These are phyloP conservation scores for Corrigiola litoralis DNA, from an alignment of 179 eudicot species.

Conservation along the genomic window DNA sequence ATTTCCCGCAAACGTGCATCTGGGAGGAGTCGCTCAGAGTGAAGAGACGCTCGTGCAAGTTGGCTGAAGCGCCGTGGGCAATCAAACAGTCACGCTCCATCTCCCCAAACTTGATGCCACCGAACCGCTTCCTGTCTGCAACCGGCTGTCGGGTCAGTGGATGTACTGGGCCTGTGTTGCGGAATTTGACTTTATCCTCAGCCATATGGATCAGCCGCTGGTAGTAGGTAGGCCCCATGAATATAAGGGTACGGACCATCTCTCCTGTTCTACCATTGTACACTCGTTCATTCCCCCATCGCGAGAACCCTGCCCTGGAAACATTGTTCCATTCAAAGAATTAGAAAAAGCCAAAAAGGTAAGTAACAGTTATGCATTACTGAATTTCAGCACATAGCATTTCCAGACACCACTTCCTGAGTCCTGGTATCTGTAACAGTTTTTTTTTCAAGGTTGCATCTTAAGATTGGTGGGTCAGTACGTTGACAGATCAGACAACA, in stretches of 20 bases:
- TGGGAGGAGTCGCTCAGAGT: slow-evolving; percentile 82
- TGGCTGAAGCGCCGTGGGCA: slow-evolving; percentile 92
- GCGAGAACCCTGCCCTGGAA: slow-evolving; percentile 81
- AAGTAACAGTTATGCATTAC: no score
- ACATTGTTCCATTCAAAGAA: not conserved
- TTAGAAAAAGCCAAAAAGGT: no score
- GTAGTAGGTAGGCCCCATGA: slow-evolving; percentile 91
- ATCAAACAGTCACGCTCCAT: slow-evolving; percentile 96
- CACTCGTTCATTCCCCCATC: slow-evolving; percentile 87
- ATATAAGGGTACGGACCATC: slow-evolving; percentile 57
- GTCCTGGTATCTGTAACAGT: no score
- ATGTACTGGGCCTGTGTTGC: slow-evolving; percentile 93
- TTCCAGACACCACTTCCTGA: no score
- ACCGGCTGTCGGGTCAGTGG: slow-evolving; percentile 96
- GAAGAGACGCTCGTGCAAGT: slow-evolving; percentile 90
- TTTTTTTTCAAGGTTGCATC: no score
- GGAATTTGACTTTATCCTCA: slow-evolving; percentile 92
- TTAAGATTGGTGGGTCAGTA: no score
- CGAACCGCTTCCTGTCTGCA: slow-evolving; percentile 86
- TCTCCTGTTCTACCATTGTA: slow-evolving; percentile 83
- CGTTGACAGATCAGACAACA: no score
- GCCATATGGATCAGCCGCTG: slow-evolving; percentile 90
- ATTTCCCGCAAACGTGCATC: slow-evolving; percentile 75
- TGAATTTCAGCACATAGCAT: not conserved
- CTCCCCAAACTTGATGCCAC: slow-evolving; percentile 92